Conservation (phyloP, 345 rosid genomes). For the Populus pruinosa region DNA sequence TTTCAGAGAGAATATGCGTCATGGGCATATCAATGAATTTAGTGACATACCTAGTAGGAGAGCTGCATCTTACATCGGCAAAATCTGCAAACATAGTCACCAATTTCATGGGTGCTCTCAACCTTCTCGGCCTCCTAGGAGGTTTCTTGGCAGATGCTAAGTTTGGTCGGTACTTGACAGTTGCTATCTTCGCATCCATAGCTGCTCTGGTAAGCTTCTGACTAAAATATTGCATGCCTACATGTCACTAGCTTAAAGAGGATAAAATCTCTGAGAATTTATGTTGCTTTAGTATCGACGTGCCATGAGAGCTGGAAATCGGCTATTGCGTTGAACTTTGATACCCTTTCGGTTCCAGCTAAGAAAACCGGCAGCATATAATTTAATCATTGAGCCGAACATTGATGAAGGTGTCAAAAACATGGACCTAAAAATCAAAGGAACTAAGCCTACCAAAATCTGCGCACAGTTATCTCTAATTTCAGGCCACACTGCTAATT, state of each 20-base stretch:
- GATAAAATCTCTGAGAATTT: background rate
- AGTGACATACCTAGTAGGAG: slow-evolving; percentile 77
- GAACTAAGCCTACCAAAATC: background rate
- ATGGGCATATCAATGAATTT: slow-evolving; percentile 92
- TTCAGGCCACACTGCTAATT: background rate
- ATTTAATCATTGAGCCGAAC: background rate
- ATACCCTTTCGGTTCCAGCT: background rate
- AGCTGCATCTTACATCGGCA: slow-evolving; percentile 70
- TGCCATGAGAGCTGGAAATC: background rate
- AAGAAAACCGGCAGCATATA: background rate
- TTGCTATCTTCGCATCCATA: slow-evolving; percentile 58
- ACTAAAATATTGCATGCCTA: background rate
- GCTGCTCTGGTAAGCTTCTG: slow-evolving; percentile 55
- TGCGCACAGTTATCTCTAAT: background rate
- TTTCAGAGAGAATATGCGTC: slow-evolving; percentile 85
- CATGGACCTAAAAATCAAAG: background rate
- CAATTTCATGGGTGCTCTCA: slow-evolving; percentile 90
- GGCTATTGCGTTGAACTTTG: background rate
- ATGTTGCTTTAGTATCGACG: background rate
- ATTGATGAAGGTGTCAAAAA: background rate
- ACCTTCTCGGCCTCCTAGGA: slow-evolving; percentile 76
- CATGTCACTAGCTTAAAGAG: background rate
- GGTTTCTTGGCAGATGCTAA: slow-evolving; percentile 94
- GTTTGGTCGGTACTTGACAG: slow-evolving; percentile 76
- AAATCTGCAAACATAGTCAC: slow-evolving; percentile 80